These are phyloP conservation scores for Calocybe gambosa DNA, from an alignment of 1,284 basidiomycete species.

Conservation along the genomic window DNA sequence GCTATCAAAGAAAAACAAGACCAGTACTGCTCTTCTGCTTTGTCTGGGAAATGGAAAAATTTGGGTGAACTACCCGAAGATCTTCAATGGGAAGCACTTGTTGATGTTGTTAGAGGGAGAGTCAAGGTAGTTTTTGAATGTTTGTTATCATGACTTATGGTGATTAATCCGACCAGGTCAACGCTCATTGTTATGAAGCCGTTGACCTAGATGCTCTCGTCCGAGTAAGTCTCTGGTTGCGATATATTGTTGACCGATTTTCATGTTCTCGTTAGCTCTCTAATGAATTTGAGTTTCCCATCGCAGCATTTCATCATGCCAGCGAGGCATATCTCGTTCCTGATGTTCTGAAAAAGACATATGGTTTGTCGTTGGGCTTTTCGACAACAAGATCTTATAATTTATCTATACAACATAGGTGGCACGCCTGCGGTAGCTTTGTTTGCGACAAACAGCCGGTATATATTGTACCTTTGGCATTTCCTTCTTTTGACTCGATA, in stretches of 20 bases:
- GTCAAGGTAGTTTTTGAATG: constrained; percentile 47
- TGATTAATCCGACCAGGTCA: constrained; percentile 30
- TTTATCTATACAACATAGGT: constrained; percentile 25
- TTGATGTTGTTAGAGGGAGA: constrained; percentile 74
- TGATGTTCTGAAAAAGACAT: constrained; percentile 68
- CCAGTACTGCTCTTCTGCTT: constrained; percentile 52
- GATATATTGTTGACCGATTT: not conserved
- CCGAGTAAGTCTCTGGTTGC: constrained; percentile 37
- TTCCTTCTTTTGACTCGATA: not conserved
- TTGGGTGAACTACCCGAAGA: constrained; percentile 67
- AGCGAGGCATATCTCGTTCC: constrained; percentile 84
- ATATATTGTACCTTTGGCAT: not conserved
- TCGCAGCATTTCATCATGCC: constrained; percentile 85
- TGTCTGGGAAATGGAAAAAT: constrained; percentile 50
- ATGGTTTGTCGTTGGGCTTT: constrained; percentile 33
- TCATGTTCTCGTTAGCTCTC: constrained; percentile 39
- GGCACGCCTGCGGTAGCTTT: constrained; percentile 71
- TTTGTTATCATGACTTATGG: not conserved
- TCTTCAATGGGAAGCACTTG: constrained; percentile 75
- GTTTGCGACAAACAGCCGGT: constrained; percentile 53
- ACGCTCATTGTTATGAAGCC: constrained; percentile 72
- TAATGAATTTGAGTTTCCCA: constrained; percentile 76
- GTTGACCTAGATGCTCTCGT: constrained; percentile 73
- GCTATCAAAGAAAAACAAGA: constrained; percentile 71
- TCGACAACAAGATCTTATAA: not conserved